phyloP scores from a whole-genome alignment of 1,284 basidiomycete species.

The Taiwanofungus camphoratus region DNA sequence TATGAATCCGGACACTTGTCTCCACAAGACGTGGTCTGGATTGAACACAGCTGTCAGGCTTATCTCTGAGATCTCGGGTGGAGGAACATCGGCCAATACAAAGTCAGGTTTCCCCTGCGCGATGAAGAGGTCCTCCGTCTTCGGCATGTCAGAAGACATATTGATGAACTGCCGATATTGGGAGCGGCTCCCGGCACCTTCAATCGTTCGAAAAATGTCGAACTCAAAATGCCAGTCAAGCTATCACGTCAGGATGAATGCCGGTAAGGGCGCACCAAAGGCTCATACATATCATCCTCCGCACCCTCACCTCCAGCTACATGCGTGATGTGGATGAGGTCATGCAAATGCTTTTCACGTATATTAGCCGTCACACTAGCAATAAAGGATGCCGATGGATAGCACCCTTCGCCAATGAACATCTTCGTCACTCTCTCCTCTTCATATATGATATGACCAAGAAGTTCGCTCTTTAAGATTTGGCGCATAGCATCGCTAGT shows the following conservation, averaged over 20 bases:
- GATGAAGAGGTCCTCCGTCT: not conserved
- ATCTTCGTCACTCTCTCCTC: not conserved
- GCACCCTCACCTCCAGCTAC: not conserved
- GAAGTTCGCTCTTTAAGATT: not conserved
- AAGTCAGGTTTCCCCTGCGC: not conserved
- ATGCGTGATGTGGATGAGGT: not conserved
- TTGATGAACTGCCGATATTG: not conserved
- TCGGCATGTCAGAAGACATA: not conserved
- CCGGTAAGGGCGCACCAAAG: not conserved
- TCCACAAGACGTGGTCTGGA: not conserved
- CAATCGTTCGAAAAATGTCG: not conserved
- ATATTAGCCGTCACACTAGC: not conserved
- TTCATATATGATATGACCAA: not conserved
- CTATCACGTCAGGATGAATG: not conserved
- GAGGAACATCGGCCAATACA: not conserved
- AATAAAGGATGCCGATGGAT: not conserved
- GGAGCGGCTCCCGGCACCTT: not conserved
- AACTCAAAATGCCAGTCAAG: not conserved
- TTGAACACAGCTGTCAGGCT: not conserved
- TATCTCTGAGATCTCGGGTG: not conserved
- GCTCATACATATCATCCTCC: not conserved
- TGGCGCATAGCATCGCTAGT: not conserved
- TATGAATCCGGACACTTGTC: not conserved
- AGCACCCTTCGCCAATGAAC: not conserved
- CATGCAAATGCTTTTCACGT: not conserved